Evolutionary conservation across 352 stramenopile species (phyloP), one percentile per base, ranked within the genome.

Genomic region (Phytophthora tubulina): DNA sequence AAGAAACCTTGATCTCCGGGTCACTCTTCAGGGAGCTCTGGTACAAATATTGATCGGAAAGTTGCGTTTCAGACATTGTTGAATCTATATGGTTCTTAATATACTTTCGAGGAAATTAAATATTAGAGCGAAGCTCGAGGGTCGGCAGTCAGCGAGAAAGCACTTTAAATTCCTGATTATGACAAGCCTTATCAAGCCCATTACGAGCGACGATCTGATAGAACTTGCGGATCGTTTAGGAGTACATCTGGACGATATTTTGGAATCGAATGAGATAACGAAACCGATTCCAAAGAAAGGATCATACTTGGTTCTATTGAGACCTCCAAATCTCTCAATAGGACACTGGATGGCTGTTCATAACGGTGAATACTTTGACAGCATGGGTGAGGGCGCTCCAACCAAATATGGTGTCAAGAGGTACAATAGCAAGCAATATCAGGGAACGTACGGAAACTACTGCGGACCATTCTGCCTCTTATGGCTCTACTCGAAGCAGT

Each of bases 381-480:
- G 6, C 0, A 67, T 67, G 68, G 62, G 54, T 3, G 68, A 72
- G 44, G 68, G 46, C 27, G 61, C 54, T 2, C 68, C 68, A 3
- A 63, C 45, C 0, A 33, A 58, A 11, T 64, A 70, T 17, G 60
- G 59, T 7, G 49, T 63, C n/a, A 32, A 17, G 6, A 58, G 38
- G 27, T 75, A 66, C 35, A 70, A 70, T 51, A 4, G 52, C 2
- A 59, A 49, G 2, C 67, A 70, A 64, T 75, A 61, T n/a, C 60
- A 75, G 63, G 51, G 52, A 10, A 53, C 58, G 4, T 70, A 67
- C 14, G 46, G 44, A 1, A 53, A 70, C 10, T 75, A 67, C 21
- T 64, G 46, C 39, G 67, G 67, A 10, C 45, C 60, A 13, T 74
- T 46, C 9, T 63, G 51, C 30, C 11, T 74, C 1, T 8, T 65